Evolutionary conservation across 345 rosid species (phyloP).

Genomic region (Eucalyptus cladocalyx): DNA sequence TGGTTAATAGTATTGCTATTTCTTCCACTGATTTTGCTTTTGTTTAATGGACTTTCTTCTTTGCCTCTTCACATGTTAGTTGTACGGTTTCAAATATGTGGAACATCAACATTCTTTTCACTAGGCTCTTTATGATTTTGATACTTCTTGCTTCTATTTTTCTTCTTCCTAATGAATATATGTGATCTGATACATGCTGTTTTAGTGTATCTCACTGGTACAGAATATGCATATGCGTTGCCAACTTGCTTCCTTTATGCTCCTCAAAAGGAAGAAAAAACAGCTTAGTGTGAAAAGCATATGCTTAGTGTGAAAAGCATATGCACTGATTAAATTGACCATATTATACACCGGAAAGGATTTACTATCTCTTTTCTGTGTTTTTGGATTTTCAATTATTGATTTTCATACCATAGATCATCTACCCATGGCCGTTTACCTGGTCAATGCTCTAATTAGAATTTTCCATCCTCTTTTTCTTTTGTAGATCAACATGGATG

Average conservation of each 20-base stretch:
- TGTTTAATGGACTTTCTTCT: not conserved
- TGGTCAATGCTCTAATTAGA: not conserved
- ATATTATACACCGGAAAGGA: not conserved
- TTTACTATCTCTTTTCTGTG: not conserved
- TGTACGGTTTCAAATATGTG: not conserved
- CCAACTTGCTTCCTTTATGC: not conserved
- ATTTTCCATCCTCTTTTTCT: not conserved
- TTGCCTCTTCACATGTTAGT: not conserved
- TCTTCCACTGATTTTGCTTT: not conserved
- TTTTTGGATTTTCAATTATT: not conserved
- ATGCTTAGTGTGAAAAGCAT: not conserved
- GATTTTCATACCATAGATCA: not conserved
- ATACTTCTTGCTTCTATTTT: not conserved
- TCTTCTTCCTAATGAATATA: not conserved
- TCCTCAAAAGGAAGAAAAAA: not conserved
- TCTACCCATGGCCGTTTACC: not conserved
- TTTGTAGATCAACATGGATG: constrained; percentile 76
- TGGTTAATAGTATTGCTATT: not conserved
- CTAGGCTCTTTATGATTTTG: not conserved
- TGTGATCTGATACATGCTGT: not conserved
- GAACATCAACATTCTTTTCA: not conserved
- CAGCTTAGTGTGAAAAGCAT: not conserved
- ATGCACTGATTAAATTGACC: not conserved
- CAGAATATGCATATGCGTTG: not conserved
- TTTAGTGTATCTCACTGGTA: not conserved